Evolutionary conservation across 1,284 basidiomycete genomes (phyloP).

Genomic region (Ustilago lituana): DNA sequence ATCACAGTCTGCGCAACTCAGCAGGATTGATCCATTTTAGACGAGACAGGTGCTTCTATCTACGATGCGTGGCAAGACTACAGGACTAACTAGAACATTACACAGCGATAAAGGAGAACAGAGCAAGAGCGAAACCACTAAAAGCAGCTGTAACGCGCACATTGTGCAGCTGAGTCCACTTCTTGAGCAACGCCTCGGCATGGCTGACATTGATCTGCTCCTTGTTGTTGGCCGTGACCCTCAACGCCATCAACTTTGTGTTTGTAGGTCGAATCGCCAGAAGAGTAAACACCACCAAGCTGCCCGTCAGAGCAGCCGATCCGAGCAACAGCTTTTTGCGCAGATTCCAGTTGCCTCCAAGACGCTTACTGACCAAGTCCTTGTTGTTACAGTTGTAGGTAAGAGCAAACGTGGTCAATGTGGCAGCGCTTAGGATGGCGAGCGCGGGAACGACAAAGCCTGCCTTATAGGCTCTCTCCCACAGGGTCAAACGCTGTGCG

Average conservation of each 20-base stretch:
- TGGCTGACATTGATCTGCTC: constrained; percentile 13
- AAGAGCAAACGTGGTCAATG: constrained; percentile 15
- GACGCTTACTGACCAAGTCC: constrained; percentile 6
- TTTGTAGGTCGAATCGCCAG: constrained; percentile 30
- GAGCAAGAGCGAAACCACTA: constrained; percentile 15
- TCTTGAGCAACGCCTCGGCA: constrained; percentile 15
- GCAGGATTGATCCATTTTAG: too few species aligned
- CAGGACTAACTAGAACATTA: neutral
- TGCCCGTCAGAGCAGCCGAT: constrained; percentile 21
- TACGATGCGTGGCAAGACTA: too few species aligned
- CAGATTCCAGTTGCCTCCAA: constrained; percentile 14
- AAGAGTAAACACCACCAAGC: constrained; percentile 21
- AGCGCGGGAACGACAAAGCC: constrained; percentile 23
- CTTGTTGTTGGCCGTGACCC: constrained; percentile 27
- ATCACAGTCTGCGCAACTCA: too few species aligned
- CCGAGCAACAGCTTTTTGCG: constrained; percentile 20
- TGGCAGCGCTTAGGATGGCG: constrained; percentile 12
- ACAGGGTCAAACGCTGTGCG: constrained; percentile 37
- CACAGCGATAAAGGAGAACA: constrained; percentile 25
- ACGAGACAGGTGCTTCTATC: too few species aligned
- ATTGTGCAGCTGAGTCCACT: constrained; percentile 39
- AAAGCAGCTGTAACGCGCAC: constrained; percentile 28
- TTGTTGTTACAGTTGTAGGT: constrained; percentile 6
- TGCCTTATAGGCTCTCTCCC: constrained; percentile 29
- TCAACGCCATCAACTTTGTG: constrained; percentile 23